These are phyloP conservation scores for Lactarius vividus DNA, from an alignment of 768 basidiomycete genomes.

Conservation along the genomic window DNA sequence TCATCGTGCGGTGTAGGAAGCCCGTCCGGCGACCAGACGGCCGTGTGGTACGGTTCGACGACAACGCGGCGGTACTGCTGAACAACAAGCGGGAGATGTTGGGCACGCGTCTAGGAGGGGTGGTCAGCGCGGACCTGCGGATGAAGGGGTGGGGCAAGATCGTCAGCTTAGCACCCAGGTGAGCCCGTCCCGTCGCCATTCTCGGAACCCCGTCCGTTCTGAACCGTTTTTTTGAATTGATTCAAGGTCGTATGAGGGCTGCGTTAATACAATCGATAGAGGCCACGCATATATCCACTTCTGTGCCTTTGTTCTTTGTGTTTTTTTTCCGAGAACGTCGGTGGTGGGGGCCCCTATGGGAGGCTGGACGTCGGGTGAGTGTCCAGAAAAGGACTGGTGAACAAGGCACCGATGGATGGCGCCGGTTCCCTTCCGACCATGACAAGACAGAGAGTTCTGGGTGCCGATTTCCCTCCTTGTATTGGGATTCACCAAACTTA, in stretches of 20 bases:
- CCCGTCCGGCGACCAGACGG: conserved; percentile 84
- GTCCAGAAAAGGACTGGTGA: conserved; percentile 1
- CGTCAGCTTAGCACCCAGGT: conserved; percentile 88
- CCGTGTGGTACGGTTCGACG: conserved; percentile 85
- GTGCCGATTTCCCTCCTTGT: neutral
- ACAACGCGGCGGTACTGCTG: conserved; percentile 91
- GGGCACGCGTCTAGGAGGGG: conserved; percentile 90
- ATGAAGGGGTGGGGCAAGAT: conserved; percentile 96
- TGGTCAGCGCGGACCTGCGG: conserved; percentile 87
- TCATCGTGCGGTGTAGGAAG: conserved; percentile 93
- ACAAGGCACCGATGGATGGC: conserved; percentile 10
- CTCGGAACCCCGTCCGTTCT: neutral
- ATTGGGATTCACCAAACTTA: conserved; percentile 4
- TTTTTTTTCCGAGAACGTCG: conserved; percentile 9
- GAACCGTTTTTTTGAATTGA: neutral
- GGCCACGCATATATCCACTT: neutral
- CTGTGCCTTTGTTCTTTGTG: neutral
- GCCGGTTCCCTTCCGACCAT: conserved; percentile 4
- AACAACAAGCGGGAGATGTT: conserved; percentile 97
- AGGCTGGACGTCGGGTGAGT: neutral
- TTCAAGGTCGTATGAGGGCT: conserved; percentile 14
- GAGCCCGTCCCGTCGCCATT: conserved; percentile 17
- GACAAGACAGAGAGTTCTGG: neutral
- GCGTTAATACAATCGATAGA: neutral
- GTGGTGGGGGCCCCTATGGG: conserved; percentile 1